Percentiles rank a stretch among this genome's conserved stretches.
Evolutionary conservation across 2,329 filamentous ascomycete genomes (phyloP).

Genomic region (Beauveria medogensis): DNA sequence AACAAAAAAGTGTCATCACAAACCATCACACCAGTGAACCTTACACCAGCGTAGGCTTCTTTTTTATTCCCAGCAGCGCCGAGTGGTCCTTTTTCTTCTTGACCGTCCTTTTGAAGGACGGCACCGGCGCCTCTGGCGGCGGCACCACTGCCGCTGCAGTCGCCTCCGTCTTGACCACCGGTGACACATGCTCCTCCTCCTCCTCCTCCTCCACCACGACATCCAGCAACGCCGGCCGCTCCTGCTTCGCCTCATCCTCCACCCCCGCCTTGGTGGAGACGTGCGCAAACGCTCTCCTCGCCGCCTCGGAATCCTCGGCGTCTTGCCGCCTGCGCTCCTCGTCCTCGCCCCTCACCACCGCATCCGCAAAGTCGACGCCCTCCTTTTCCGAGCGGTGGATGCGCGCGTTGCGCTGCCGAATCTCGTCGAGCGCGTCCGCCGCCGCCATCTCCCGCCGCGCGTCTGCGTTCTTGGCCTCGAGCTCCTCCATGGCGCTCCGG

Average conservation of each 20-base stretch:
- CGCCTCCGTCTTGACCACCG: slow-evolving; percentile 9
- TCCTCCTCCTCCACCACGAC: slow-evolving; percentile 37
- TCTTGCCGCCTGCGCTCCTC: slow-evolving; percentile 60
- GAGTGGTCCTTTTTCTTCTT: slow-evolving; percentile 84
- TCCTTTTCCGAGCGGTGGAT: slow-evolving; percentile 69
- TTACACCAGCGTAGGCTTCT: slow-evolving; percentile 57
- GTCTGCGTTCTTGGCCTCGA: slow-evolving; percentile 89
- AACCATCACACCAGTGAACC: neutral
- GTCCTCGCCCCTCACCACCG: slow-evolving; percentile 46
- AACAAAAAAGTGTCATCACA: neutral
- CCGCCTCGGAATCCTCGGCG: slow-evolving; percentile 74
- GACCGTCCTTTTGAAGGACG: slow-evolving; percentile 64
- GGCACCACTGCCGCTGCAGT: slow-evolving; percentile 21
- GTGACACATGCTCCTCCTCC: slow-evolving; percentile 25
- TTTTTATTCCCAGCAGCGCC: slow-evolving; percentile 77
- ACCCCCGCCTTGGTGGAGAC: too few species aligned
- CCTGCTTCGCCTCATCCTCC: too few species aligned
- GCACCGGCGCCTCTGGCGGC: slow-evolving; percentile 35
- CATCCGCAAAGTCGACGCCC: slow-evolving; percentile 51
- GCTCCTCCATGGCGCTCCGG: slow-evolving; percentile 85
- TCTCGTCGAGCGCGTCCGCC: slow-evolving; percentile 91
- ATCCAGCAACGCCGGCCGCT: slow-evolving; percentile 30
- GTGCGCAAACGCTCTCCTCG: slow-evolving; percentile 64
- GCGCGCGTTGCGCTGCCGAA: slow-evolving; percentile 81
- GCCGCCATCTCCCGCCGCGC: slow-evolving; percentile 94